A percentile compares a stretch with the other conserved stretches of the same genome.
phyloP scores from a whole-genome alignment of 441 rosid species.

The Kokia cookei region DNA sequence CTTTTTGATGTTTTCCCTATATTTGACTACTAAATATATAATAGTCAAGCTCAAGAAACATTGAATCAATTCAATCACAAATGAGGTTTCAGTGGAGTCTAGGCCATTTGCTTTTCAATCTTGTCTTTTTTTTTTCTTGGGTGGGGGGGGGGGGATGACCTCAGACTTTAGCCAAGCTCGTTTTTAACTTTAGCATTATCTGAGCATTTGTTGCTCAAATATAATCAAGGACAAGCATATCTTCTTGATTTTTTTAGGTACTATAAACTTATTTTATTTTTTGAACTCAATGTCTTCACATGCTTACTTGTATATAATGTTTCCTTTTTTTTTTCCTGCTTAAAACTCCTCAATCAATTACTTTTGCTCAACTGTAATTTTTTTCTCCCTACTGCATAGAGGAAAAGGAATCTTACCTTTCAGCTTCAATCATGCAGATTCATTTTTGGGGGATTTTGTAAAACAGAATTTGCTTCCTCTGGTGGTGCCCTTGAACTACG shows the following conservation, averaged over 20 bases:
- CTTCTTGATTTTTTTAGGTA: not conserved
- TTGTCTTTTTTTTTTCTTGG: too few relatives aligned
- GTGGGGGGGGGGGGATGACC: not conserved
- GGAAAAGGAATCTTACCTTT: slow-evolving; percentile 7
- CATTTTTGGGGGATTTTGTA: slow-evolving; percentile 64
- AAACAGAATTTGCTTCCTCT: slow-evolving; percentile 78
- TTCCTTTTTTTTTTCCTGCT: not conserved
- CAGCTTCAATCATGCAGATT: slow-evolving; percentile 43
- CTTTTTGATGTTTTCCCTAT: too few relatives aligned
- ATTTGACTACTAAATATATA: too few relatives aligned
- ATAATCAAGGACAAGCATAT: not conserved
- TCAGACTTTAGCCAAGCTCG: not conserved
- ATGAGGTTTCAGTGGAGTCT: too few relatives aligned
- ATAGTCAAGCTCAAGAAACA: too few relatives aligned
- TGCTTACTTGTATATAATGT: not conserved
- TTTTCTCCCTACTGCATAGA: not conserved
- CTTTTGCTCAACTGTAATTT: not conserved
- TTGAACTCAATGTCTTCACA: not conserved
- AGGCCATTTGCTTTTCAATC: too few relatives aligned
- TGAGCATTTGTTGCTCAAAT: not conserved
- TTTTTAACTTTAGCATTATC: not conserved
- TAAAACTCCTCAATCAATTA: not conserved
- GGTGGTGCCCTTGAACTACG: slow-evolving; percentile 62
- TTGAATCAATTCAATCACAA: too few relatives aligned
- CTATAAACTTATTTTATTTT: not conserved